Percentiles rank a stretch among this genome's conserved stretches.
Conservation (phyloP, 2,329 filamentous ascomycete genomes). For the Neophaeococcomyces mojaviensis region DNA sequence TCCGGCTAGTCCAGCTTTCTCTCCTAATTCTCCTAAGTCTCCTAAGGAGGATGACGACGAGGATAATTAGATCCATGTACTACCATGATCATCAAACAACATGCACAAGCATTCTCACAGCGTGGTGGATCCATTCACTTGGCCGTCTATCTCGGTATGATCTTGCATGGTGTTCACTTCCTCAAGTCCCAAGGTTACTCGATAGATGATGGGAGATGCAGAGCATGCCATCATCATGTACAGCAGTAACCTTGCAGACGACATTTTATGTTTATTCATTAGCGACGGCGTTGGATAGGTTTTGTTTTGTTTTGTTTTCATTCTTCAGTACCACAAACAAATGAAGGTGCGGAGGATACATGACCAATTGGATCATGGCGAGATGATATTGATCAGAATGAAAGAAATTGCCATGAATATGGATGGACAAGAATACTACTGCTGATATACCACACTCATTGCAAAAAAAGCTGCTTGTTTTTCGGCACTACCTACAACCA, state of each 20-base stretch:
- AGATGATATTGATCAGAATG: too few species aligned
- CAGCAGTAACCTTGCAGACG: slow-evolving; percentile 1
- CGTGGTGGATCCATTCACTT: slow-evolving; percentile 24
- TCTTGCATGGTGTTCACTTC: slow-evolving; percentile 9
- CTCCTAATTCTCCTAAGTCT: slow-evolving; percentile 26
- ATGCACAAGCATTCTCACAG: slow-evolving; percentile 9
- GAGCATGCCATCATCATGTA: slow-evolving; percentile 4
- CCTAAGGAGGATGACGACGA: slow-evolving; percentile 22
- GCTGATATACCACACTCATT: too few species aligned
- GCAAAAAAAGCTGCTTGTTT: too few species aligned
- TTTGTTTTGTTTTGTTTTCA: slow-evolving; percentile 2
- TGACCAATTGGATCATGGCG: too few species aligned
- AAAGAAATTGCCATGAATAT: too few species aligned
- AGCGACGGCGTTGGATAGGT: slow-evolving; percentile 22
- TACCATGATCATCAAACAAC: slow-evolving; percentile 12
- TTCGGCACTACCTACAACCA: too few species aligned
- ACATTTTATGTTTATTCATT: slow-evolving; percentile 14
- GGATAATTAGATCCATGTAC: slow-evolving; percentile 12
- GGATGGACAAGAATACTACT: too few species aligned
- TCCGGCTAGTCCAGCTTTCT: slow-evolving; percentile 43
- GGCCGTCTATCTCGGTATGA: slow-evolving; percentile 20
- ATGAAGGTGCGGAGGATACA: too few species aligned
- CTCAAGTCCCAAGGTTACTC: slow-evolving; percentile 12
- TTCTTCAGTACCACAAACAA: neutral
- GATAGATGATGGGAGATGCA: slow-evolving; percentile 13